Percentiles rank a stretch among this genome's conserved stretches.
Conservation (phyloP, 225 moss, liverwort and hornwort species). For the Bryoerythrophyllum caledonicum region DNA sequence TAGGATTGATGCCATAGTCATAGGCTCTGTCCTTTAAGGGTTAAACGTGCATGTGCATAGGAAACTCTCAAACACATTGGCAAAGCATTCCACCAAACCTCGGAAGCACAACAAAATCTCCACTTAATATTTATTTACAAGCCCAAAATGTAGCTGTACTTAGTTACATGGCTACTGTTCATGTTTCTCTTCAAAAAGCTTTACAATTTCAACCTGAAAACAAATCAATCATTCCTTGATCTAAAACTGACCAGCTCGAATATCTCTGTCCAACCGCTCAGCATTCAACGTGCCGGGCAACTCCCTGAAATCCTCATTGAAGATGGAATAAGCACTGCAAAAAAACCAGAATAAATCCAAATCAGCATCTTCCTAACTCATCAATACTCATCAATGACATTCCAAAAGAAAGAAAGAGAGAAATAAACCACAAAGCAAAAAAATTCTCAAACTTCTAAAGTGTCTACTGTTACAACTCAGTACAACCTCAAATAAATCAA, state of each 20-base stretch:
- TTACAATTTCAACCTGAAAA: neutral
- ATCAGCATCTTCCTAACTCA: neutral
- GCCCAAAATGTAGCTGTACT: neutral
- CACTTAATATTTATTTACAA: neutral
- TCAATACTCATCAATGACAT: neutral
- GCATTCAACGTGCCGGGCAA: slow-evolving; percentile 63
- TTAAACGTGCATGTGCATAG: neutral
- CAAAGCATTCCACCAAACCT: neutral
- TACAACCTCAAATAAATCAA: too few relatives aligned
- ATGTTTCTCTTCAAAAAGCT: neutral
- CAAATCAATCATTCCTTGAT: neutral
- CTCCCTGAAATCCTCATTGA: slow-evolving; percentile 57
- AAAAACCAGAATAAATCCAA: neutral
- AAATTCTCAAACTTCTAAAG: too few relatives aligned
- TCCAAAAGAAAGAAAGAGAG: neutral
- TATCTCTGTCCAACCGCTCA: slow-evolving; percentile 61
- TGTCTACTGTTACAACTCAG: too few relatives aligned
- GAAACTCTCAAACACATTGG: neutral
- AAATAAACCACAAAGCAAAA: neutral
- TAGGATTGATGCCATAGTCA: too few relatives aligned
- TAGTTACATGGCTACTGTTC: neutral
- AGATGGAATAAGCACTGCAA: slow-evolving; percentile 59
- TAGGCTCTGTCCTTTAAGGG: too few relatives aligned
- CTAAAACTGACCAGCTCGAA: slow-evolving; percentile 65
- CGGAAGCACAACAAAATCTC: neutral